Base-by-base conservation (phyloP, 768 basidiomycete species). In the Epithele typhae region DNA sequence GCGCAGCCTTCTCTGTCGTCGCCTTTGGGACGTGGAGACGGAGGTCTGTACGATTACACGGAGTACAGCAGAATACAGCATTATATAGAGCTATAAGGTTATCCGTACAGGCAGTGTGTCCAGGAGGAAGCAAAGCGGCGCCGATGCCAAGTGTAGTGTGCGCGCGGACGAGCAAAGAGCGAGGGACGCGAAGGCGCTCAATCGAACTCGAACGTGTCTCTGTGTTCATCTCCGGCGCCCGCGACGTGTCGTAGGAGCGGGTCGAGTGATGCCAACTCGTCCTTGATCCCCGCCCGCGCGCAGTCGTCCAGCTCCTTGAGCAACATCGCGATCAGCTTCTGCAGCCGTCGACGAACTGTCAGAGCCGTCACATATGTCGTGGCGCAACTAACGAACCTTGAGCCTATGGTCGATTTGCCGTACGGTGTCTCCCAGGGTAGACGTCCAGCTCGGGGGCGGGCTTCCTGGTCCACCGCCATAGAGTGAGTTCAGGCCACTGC, bases 241-340 rank as follows among this genome's bases (percentile, higher is more conserved):
- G 64, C 64, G 37, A 79, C 71, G 54, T 84, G 87, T 35, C 83
- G 72, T 43, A 92, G 69, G 25, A 90, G 61, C 22, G 89, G 89
- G 64, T 90, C 87, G 37, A 92, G 73, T 21, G 87, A 86, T 15
- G 84, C 81, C 30, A 93, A 69, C 64, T 93, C 90, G 46, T 89
- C 86, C 63, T 77, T 84, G 63, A 93, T 92, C 12, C 80, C 78
- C 40, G 81, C 82, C 48, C 90, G 75, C 39, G 91, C 90, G 38
- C 89, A 79, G 33, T 76, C 72, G 65, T 94, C 92, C 19, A 95
- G 77, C 54, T 94, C 92, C 64, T 92, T 92, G 47, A 92, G 66
- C 9, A 95, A 68, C 34, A 67, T 69, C 17, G 79, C 75, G n/a
- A 83, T 86, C 52, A 93, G 81, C 83, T 92, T 94, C 92, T 93